Conservation (phyloP, 139 green algal genomes). For the Chlorella sp. region DNA sequence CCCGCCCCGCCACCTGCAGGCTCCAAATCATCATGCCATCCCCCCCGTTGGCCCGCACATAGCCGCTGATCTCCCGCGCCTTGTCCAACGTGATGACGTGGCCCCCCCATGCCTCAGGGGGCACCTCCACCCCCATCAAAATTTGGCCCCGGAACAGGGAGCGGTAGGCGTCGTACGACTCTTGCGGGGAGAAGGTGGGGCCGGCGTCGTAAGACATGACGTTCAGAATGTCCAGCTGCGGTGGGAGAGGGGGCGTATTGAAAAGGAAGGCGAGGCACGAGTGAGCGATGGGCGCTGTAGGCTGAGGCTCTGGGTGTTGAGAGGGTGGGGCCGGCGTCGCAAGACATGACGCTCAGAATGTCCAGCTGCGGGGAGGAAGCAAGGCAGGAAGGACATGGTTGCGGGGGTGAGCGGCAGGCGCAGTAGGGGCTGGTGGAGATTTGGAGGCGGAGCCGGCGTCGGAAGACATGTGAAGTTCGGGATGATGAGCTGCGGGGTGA, state of each 20-base stretch:
- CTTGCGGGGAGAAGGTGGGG: conserved; percentile 38
- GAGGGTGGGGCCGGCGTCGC: conserved; percentile 52
- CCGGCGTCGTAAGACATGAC: conserved; percentile 60
- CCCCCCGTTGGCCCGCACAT: conserved; percentile 1
- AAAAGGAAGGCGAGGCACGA: too few species aligned
- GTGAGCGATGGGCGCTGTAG: conserved; percentile 45
- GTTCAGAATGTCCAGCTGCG: conserved; percentile 24
- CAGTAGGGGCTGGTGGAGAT: conserved; percentile 33
- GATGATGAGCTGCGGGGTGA: not conserved
- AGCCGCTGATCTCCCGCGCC: not conserved
- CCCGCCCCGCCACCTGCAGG: not conserved
- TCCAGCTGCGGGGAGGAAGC: conserved; percentile 16
- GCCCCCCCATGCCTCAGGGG: conserved; percentile 49
- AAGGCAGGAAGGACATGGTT: too few species aligned
- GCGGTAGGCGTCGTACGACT: conserved; percentile 46
- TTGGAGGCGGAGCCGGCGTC: conserved; percentile 51
- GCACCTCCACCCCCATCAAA: conserved; percentile 56
- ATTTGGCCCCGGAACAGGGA: conserved; percentile 45
- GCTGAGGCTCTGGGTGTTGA: conserved; percentile 23
- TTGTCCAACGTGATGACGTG: conserved; percentile 34
- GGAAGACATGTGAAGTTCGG: conserved; percentile 51
- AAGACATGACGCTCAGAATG: conserved; percentile 46
- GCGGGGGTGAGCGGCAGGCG: conserved; percentile 38
- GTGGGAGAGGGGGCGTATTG: not conserved
- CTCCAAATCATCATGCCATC: conserved; percentile 50